Base-by-base conservation (phyloP, 495 filamentous ascomycete genomes). In the Clavariopsis aquatica region DNA sequence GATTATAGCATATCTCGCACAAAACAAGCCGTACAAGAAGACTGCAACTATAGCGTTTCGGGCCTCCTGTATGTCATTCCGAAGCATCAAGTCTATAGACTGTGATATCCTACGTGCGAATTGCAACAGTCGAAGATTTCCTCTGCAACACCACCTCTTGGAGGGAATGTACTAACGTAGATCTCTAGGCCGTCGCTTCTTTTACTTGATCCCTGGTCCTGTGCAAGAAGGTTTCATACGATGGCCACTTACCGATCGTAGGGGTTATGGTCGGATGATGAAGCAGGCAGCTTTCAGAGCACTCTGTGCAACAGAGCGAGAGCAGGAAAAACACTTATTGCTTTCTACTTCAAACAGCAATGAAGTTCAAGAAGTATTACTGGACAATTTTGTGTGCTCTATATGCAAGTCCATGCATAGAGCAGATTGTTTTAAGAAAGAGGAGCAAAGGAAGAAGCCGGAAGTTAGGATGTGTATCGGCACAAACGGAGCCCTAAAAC, bases 161-260 rank as follows among this genome's bases (percentile, higher is more conserved):
- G n/a, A n/a, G n/a, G n/a, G n/a, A n/a, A n/a, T n/a, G n/a, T n/a
- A n/a, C n/a, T n/a, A n/a, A n/a, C n/a, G n/a, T n/a, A n/a, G n/a
- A n/a, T n/a, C n/a, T n/a, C n/a, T n/a, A n/a, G n/a, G n/a, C n/a
- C 58, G 58, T 17, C 58, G 58, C 24, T 61, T 61, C 22, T 27
- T 34, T 10, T 22, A n/a, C 26, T 17, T 52, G n/a, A 9, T 61
- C 1, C 47, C 58, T 8, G 23, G 17, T 1, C 45, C 45, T 23
- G 9, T 49, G 34, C 9, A 27, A 4, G 6, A 4, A 10, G 29
- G 26, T 1, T 19, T 12, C 8, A 19, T 19, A 49, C 12, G 24
- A 3, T 20, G 46, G 20, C 5, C 2, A 15, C 13, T 2, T 3
- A 10, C 38, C 15, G 58, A 61, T 61, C 58, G 58, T 15, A 49